Evolutionary conservation across 73 alveolate species (phyloP), one percentile per base, ranked within the genome.

Genomic region (Paramecium sonneborni): DNA sequence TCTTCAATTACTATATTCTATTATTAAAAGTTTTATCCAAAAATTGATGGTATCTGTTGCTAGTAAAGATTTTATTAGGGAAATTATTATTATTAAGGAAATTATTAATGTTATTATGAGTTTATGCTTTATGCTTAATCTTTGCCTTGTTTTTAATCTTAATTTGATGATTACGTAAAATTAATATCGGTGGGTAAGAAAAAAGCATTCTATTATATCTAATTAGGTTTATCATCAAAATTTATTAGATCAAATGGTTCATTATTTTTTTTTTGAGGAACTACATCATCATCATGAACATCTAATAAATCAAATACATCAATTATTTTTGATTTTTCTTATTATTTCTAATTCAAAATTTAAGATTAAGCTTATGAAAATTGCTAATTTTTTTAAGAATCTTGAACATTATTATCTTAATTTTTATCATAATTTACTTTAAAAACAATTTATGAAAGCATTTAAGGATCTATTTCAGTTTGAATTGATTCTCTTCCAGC

Each of bases 391-490:
- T 67, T 30, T 0, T 21, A 67, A 26, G 20, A n/a, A 7, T 30
- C 38, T 12, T 67, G 24, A 2, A 26, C 24, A 67, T 32, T 26
- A 67, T 26, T 32, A 67, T 11, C 48, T 67, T 23, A 26, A 14
- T 5, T 3, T 15, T 67, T 67, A 74, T 67, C 46, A 30, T 32
- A 6, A 32, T 30, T 69, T 37, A 30, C 24, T 26, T 69, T 6
- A 14, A 69, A 69, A 24, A 69, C 8, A 23, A 69, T 69, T 18
- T 69, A 30, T 28, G 44, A 26, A 23, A 69, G 85, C 52, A 69
- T 18, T 32, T 69, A 23, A 8, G 85, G 85, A 32, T 69, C 85
- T 23, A 69, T 69, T 30, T 69, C 85, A 69, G 85, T 69, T 32
- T 69, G 24, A 9, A 69, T 37, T 30, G 85, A 69, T 32, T 69